Evolutionary conservation across 192 early-diverging fungal genomes (phyloP).

Genomic region (Geosiphon pyriformis): DNA sequence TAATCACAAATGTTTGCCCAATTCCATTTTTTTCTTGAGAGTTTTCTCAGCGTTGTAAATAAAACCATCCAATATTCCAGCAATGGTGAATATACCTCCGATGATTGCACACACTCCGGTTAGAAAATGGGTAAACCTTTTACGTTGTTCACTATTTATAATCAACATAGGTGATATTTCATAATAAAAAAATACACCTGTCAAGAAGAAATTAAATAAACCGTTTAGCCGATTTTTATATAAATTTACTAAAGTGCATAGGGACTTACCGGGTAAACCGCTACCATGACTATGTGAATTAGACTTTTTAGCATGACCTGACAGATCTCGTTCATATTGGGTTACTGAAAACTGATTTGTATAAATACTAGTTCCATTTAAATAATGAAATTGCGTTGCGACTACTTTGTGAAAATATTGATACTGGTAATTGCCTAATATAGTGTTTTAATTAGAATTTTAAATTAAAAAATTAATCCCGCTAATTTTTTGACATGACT

Average conservation of each 20-base stretch:
- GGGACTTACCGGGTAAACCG: conserved; percentile 34
- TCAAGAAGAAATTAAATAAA: no score
- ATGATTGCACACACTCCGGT: conserved; percentile 89
- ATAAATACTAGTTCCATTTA: conserved; percentile 59
- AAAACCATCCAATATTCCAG: conserved; percentile 79
- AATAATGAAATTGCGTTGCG: conserved; percentile 69
- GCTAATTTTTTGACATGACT: background rate
- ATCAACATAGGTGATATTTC: conserved; percentile 98
- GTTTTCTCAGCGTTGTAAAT: conserved; percentile 84
- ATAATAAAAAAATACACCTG: conserved; percentile 88
- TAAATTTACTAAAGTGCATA: no score
- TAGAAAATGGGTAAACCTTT: conserved; percentile 83
- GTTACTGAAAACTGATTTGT: conserved; percentile 97
- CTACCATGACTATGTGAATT: conserved; percentile 9
- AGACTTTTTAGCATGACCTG: conserved; percentile 24
- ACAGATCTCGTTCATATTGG: conserved; percentile 68
- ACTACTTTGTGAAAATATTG: conserved; percentile 97
- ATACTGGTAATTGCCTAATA: conserved; percentile 46
- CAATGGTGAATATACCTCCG: conserved; percentile 94
- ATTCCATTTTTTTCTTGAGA: conserved; percentile 70
- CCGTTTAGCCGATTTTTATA: no score
- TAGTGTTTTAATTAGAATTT: background rate
- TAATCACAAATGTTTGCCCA: conserved; percentile 68
- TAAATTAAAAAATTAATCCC: background rate
- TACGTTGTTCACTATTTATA: conserved; percentile 71